Conservation (phyloP, 345 rosid species). For the Rhodomyrtus tomentosa region DNA sequence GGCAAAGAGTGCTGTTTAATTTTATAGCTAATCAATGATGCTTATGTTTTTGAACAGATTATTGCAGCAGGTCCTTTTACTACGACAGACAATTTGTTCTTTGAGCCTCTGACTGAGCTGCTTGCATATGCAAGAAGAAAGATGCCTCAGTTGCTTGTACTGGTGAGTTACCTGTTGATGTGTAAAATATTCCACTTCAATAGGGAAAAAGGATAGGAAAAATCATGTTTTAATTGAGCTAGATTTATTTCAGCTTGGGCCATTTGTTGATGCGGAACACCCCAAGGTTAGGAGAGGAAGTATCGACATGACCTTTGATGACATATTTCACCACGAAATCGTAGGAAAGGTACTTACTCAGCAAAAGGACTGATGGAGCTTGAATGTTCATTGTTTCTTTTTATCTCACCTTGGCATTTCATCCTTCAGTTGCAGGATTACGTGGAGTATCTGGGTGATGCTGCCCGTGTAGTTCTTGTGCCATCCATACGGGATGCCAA, state of each 20-base stretch:
- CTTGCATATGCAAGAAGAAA: conserved; percentile 75
- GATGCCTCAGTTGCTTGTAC: conserved; percentile 66
- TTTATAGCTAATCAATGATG: neutral
- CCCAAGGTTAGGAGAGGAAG: conserved; percentile 75
- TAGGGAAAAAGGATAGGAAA: neutral
- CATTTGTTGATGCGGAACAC: conserved; percentile 83
- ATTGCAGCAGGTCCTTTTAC: conserved; percentile 92
- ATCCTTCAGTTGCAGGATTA: conserved; percentile 69
- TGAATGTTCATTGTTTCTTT: neutral
- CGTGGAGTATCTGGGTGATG: conserved; percentile 62
- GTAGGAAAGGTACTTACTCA: conserved; percentile 43
- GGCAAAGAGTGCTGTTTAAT: neutral
- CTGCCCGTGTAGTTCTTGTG: conserved; percentile 50
- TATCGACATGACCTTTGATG: conserved; percentile 42
- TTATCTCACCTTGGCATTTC: neutral
- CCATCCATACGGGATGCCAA: conserved; percentile 87
- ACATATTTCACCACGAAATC: conserved; percentile 55
- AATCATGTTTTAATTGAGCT: conserved; percentile 1
- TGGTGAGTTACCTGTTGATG: conserved; percentile 23
- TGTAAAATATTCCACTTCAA: neutral
- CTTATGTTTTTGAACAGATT: conserved; percentile 29
- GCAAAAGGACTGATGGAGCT: neutral
- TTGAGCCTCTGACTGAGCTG: conserved; percentile 85
- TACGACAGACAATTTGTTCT: conserved; percentile 66
- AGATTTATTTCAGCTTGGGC: conserved; percentile 61